A percentile compares a stretch with the other conserved stretches of the same genome.
Conservation (phyloP, 2,329 filamentous ascomycete genomes). For the Alternaria postmessia region DNA sequence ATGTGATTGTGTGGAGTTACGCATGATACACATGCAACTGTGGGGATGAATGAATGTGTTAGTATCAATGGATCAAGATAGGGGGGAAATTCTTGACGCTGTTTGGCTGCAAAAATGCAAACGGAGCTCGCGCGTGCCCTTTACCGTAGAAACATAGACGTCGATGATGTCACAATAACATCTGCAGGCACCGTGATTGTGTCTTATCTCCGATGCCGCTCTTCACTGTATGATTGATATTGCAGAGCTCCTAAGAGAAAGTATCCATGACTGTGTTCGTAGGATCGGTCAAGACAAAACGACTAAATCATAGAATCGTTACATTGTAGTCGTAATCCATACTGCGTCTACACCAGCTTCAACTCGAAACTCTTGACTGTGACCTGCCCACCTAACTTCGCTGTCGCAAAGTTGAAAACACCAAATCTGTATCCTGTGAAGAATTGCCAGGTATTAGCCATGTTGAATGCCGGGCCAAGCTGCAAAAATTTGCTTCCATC, state of each 20-base stretch:
- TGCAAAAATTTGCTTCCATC: conserved; percentile 46
- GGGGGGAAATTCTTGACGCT: neutral
- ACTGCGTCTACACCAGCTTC: conserved; percentile 9
- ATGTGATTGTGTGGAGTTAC: neutral
- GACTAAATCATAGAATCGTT: neutral
- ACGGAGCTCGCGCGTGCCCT: neutral
- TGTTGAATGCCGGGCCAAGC: conserved; percentile 40
- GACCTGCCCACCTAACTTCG: conserved; percentile 43
- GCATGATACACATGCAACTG: neutral
- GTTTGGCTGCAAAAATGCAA: neutral
- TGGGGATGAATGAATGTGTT: neutral
- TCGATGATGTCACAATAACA: neutral
- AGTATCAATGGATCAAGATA: neutral
- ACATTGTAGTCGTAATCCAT: neutral
- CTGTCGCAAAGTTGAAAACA: conserved; percentile 51
- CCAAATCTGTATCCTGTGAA: conserved; percentile 53
- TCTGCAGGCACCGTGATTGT: neutral
- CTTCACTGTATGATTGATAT: neutral
- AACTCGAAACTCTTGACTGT: conserved; percentile 32
- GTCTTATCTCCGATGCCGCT: neutral
- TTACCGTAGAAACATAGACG: neutral
- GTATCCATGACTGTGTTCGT: neutral
- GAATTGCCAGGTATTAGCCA: conserved; percentile 50
- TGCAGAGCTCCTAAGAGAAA: neutral
- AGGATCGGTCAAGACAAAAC: neutral